Evolutionary conservation across 345 rosid species (phyloP).

Genomic region (Bruguiera parviflora): DNA sequence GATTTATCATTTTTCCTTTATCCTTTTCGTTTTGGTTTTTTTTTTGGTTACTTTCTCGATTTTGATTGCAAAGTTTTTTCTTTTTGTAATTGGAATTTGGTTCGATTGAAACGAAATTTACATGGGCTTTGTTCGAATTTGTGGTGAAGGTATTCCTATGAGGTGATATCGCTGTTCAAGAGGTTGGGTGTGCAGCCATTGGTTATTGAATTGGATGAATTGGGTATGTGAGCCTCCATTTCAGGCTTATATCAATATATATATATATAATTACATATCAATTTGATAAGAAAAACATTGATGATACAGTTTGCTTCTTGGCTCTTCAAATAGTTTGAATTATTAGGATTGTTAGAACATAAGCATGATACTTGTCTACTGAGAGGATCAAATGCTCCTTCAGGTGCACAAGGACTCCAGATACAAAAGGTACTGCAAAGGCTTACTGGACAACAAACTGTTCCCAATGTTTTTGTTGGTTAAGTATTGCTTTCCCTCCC

Average conservation of each 20-base stretch:
- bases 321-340: too few species aligned
- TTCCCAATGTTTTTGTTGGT: conserved; percentile 97
- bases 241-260: neutral
- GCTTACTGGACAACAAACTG: conserved; percentile 89
- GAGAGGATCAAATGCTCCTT: neutral
- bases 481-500: conserved; percentile 18
- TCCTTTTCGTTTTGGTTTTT: neutral
- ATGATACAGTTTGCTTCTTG: too few species aligned
- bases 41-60: neutral
- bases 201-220: conserved; percentile 84
- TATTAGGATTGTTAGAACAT: too few species aligned
- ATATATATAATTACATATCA: too few species aligned
- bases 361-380: neutral
- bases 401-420: conserved; percentile 94
- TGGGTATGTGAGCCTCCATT: conserved; percentile 49
- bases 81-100: neutral
- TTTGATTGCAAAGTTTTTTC: neutral
- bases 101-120: conserved; percentile 1
- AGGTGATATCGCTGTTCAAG: conserved; percentile 85
- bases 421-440: conserved; percentile 78
- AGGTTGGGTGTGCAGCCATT: conserved; percentile 67
- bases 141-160: conserved; percentile 65
- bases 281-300: too few species aligned
- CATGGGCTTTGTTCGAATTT: neutral
- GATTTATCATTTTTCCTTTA: neutral